Percentiles rank a stretch among this genome's conserved stretches.
These are phyloP conservation scores for Beauveria asiatica DNA, from an alignment of 2,329 filamentous ascomycete genomes.

Conservation along the genomic window DNA sequence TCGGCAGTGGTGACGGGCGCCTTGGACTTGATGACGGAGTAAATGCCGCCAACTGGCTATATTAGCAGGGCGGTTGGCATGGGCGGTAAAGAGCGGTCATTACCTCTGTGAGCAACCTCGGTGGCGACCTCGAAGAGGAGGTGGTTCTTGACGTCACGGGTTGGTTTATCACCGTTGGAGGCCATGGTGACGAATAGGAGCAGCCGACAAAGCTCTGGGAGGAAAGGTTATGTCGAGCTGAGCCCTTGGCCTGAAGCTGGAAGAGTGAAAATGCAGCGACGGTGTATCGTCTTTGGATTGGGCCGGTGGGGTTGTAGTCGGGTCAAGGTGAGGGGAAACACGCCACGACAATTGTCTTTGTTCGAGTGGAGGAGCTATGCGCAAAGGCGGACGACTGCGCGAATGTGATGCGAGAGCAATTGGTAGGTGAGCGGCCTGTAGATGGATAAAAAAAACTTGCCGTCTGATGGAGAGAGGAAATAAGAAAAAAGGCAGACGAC, in stretches of 20 bases:
- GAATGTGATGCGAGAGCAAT: neutral
- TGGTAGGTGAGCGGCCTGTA: neutral
- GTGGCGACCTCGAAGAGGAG: slow-evolving; percentile 94
- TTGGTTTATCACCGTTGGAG: slow-evolving; percentile 35
- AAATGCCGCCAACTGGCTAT: slow-evolving; percentile 81
- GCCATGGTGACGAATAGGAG: slow-evolving; percentile 30
- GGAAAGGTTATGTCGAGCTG: too few relatives aligned
- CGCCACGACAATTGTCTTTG: neutral
- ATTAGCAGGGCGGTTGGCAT: slow-evolving; percentile 5
- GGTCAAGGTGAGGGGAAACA: too few relatives aligned
- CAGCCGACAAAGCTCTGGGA: neutral
- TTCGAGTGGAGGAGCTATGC: neutral
- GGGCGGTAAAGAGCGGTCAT: neutral
- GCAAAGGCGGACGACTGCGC: neutral
- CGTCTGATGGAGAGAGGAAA: neutral
- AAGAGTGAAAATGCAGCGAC: too few relatives aligned
- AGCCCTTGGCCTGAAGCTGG: too few relatives aligned
- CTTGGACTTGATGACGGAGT: slow-evolving; percentile 98
- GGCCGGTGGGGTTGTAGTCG: neutral
- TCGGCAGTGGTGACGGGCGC: slow-evolving; percentile 95
- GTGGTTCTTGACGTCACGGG: slow-evolving; percentile 83
- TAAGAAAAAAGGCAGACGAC: neutral
- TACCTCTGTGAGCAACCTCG: slow-evolving; percentile 92
- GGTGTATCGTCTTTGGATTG: neutral
- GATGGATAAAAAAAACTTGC: too few relatives aligned